A percentile compares a stretch with the other conserved stretches of the same genome.
These are phyloP conservation scores for Sequoiadendron giganteum DNA, from an alignment of 75 land plant genomes.

Conservation along the genomic window DNA sequence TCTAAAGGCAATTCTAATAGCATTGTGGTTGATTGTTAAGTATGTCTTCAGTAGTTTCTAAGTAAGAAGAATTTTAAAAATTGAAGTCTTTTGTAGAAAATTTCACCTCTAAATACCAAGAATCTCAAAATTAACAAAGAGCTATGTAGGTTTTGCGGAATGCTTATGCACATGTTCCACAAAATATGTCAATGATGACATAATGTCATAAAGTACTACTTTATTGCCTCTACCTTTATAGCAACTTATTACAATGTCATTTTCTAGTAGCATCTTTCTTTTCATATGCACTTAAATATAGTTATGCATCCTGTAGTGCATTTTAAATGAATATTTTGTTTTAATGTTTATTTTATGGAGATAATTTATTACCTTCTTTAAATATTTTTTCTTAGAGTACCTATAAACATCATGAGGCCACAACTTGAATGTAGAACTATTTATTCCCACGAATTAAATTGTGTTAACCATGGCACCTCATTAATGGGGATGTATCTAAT, in stretches of 20 bases:
- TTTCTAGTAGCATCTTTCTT: background rate
- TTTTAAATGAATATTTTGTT: background rate
- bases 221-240: background rate
- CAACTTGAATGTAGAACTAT: no score
- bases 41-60: background rate
- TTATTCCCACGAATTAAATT: no score
- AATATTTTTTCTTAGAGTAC: background rate
- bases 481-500: no score
- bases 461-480: no score
- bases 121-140: background rate
- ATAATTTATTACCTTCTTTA: background rate
- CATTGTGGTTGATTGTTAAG: background rate
- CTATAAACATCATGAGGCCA: no score
- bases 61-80: background rate
- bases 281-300: background rate
- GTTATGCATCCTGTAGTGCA: background rate
- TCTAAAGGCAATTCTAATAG: conserved; percentile 1
- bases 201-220: background rate
- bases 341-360: background rate
- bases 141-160: no score
- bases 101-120: background rate
- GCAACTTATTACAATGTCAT: background rate
- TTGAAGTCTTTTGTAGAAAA: background rate
- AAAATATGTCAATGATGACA: background rate
- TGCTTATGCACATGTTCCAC: background rate